These are phyloP conservation scores for Viola odorata DNA, from an alignment of 345 rosid species.

Conservation along the genomic window DNA sequence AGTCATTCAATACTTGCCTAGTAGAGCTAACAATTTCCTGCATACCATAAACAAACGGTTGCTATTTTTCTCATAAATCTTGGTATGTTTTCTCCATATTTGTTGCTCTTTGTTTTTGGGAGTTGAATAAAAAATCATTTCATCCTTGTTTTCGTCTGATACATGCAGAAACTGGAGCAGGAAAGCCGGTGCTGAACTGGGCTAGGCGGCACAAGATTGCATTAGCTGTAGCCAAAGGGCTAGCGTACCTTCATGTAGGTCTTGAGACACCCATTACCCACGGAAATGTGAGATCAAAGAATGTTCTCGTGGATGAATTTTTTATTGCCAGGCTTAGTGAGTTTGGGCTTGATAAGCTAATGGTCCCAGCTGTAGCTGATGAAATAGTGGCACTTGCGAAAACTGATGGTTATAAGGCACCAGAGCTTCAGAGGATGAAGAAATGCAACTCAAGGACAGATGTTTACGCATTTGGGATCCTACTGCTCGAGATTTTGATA, in stretches of 20 bases:
- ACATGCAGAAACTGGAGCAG: constrained; percentile 60
- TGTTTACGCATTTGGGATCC: constrained; percentile 88
- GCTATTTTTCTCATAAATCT: neutral
- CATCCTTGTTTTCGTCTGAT: constrained; percentile 4
- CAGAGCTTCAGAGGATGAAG: constrained; percentile 96
- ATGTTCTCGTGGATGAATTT: constrained; percentile 88
- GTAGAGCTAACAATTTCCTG: neutral
- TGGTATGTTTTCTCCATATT: neutral
- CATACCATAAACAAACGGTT: neutral
- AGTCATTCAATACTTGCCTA: neutral
- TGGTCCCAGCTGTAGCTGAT: constrained; percentile 86
- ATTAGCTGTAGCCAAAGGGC: constrained; percentile 79
- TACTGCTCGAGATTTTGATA: constrained; percentile 77
- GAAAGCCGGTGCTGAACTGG: constrained; percentile 83
- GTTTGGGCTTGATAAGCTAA: constrained; percentile 85
- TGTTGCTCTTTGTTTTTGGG: neutral
- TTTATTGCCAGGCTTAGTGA: constrained; percentile 81
- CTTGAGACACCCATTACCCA: constrained; percentile 77
- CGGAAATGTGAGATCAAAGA: constrained; percentile 83
- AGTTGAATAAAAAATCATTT: neutral
- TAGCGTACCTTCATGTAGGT: constrained; percentile 77
- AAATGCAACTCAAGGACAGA: constrained; percentile 89
- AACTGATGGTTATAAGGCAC: constrained; percentile 85
- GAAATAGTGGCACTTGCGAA: constrained; percentile 89
- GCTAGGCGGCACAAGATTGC: constrained; percentile 95